A percentile compares a stretch with the other conserved stretches of the same genome.
phyloP scores from a whole-genome alignment of 495 filamentous ascomycete species.

The Aspergillus sparsus region DNA sequence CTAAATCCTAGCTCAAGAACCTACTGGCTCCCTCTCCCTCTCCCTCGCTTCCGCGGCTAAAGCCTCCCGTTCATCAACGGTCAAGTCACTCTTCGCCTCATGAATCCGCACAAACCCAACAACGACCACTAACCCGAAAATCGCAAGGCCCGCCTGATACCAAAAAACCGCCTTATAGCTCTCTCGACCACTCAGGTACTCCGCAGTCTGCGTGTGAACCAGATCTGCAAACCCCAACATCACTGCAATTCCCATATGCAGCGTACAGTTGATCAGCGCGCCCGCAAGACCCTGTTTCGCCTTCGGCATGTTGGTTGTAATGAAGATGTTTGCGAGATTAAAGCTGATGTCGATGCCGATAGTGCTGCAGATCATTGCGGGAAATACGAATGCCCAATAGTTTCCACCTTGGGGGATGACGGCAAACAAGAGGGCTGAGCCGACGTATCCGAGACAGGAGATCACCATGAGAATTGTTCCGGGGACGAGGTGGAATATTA shows the following conservation, averaged over 20 bases:
- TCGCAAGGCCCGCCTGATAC: constrained; percentile 58
- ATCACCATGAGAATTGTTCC: constrained; percentile 71
- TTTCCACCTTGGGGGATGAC: constrained; percentile 61
- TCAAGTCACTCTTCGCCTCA: constrained; percentile 68
- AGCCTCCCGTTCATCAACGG: constrained; percentile 57
- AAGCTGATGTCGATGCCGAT: constrained; percentile 83
- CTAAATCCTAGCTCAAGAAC: too few species aligned
- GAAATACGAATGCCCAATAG: constrained; percentile 76
- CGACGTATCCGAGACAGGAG: constrained; percentile 64
- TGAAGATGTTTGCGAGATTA: constrained; percentile 82
- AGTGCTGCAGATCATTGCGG: constrained; percentile 79
- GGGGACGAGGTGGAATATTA: constrained; percentile 73
- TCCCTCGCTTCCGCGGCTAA: not conserved
- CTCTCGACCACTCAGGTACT: constrained; percentile 39
- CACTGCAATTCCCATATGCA: constrained; percentile 83
- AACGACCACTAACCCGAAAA: constrained; percentile 53
- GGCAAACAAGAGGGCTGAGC: constrained; percentile 70
- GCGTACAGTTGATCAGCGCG: constrained; percentile 62
- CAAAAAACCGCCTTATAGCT: constrained; percentile 56
- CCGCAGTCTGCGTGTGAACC: constrained; percentile 54
- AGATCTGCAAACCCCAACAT: constrained; percentile 77
- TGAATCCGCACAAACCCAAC: constrained; percentile 64
- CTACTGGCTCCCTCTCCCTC: too few species aligned
- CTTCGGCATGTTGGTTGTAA: constrained; percentile 71
- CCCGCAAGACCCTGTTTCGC: constrained; percentile 76